Conservation (phyloP, 768 basidiomycete species). For the Tulasnella sp. region DNA sequence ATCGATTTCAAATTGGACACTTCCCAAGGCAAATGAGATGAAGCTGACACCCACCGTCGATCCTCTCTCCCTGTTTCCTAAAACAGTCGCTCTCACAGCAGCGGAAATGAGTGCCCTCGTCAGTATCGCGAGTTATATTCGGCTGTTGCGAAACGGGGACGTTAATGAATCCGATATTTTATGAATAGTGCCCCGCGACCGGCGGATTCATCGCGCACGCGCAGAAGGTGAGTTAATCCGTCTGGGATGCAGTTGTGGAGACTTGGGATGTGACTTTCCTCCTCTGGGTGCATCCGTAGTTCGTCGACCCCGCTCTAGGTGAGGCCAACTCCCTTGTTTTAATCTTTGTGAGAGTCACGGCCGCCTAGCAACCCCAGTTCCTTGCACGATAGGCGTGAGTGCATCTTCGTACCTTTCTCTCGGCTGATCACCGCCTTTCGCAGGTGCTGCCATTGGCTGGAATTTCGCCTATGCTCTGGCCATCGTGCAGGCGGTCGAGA, state of each 20-base stretch:
- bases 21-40: not conserved
- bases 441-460: constrained; percentile 36
- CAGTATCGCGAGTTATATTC: not conserved
- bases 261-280: constrained; percentile 15
- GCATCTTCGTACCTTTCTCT: constrained; percentile 9
- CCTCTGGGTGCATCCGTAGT: constrained; percentile 27
- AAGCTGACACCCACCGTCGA: not conserved
- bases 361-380: constrained; percentile 9
- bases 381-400: constrained; percentile 5
- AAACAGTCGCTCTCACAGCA: constrained; percentile 30
- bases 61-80: not conserved
- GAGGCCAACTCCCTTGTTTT: constrained; percentile 25
- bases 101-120: constrained; percentile 34
- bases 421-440: not conserved
- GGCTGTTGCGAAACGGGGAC: not conserved
- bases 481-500: constrained; percentile 38
- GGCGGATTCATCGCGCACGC: constrained; percentile 33
- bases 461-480: constrained; percentile 37
- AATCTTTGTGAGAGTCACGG: constrained; percentile 12
- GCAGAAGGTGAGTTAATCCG: constrained; percentile 27
- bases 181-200: constrained; percentile 29
- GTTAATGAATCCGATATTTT: constrained; percentile 1
- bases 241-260: not conserved
- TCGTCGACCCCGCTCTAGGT: constrained; percentile 35
- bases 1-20: not conserved